Percentiles rank a stretch among this genome's conserved stretches.
Conservation (phyloP, 768 basidiomycete species). For the Trametes cinnabarina region DNA sequence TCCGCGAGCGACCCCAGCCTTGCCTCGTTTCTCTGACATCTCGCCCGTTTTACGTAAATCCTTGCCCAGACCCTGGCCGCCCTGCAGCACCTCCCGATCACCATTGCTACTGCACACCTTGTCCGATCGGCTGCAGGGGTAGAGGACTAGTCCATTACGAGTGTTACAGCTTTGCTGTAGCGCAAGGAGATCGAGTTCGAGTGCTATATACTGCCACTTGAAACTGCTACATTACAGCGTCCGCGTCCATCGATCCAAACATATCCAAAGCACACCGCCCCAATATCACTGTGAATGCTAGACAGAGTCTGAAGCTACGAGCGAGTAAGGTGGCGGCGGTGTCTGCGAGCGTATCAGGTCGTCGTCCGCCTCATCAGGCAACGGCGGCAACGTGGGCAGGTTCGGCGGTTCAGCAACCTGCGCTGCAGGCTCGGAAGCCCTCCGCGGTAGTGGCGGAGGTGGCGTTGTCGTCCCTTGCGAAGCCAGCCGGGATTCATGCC, state of each 20-base stretch:
- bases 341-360: constrained; percentile 9
- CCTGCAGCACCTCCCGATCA: neutral
- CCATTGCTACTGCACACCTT: neutral
- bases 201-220: too few relatives aligned
- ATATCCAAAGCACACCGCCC: too few relatives aligned
- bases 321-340: constrained; percentile 23
- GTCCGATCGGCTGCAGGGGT: neutral
- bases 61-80: neutral
- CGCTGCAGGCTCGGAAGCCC: neutral
- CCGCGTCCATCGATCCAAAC: too few relatives aligned
- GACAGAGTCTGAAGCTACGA: constrained; percentile 8
- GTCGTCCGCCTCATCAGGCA: constrained; percentile 13
- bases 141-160: neutral
- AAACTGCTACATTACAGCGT: too few relatives aligned
- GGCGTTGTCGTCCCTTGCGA: neutral
- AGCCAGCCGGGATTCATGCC: neutral
- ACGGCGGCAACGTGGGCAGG: neutral
- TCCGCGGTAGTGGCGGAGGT: neutral
- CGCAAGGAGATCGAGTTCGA: too few relatives aligned
- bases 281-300: neutral
- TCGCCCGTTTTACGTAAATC: constrained; percentile 17
- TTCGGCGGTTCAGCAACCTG: neutral
- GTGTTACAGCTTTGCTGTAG: too few relatives aligned
- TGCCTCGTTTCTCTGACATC: constrained; percentile 20
- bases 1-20: constrained; percentile 5